Percentiles rank a stretch among this genome's conserved stretches.
Evolutionary conservation across 2,329 filamentous ascomycete genomes (phyloP).

Genomic region (Aspergillus ochraceus): DNA sequence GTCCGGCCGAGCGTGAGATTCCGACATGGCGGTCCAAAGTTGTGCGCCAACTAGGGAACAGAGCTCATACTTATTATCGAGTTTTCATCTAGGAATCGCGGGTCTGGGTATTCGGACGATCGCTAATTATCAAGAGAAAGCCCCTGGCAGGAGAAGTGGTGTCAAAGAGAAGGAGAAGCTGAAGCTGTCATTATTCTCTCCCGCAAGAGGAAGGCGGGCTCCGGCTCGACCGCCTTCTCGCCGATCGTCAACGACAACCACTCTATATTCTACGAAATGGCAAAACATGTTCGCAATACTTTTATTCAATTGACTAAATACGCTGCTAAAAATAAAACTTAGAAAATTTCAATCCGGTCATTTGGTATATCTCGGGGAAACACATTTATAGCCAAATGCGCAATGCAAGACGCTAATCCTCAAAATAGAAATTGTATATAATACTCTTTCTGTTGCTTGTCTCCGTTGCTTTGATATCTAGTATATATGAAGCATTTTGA

Average conservation of each 20-base stretch:
- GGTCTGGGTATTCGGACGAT: not conserved
- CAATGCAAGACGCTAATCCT: too few relatives aligned
- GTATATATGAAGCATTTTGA: not conserved
- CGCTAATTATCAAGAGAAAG: not conserved
- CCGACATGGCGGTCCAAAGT: slow-evolving; percentile 30
- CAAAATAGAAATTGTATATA: not conserved
- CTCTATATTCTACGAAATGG: not conserved
- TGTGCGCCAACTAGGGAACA: slow-evolving; percentile 9
- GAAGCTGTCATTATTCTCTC: not conserved
- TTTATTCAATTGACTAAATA: too few relatives aligned
- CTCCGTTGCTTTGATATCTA: not conserved
- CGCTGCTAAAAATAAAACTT: not conserved
- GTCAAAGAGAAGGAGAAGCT: not conserved
- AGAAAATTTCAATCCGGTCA: too few relatives aligned
- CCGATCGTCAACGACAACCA: not conserved
- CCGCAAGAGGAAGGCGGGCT: not conserved
- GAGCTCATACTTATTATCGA: slow-evolving; percentile 17
- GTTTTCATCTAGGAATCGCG: not conserved
- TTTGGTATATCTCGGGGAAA: too few relatives aligned
- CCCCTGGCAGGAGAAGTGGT: not conserved
- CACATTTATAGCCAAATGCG: too few relatives aligned
- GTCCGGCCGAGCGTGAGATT: slow-evolving; percentile 29
- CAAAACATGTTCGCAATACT: too few relatives aligned
- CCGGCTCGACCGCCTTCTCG: not conserved
- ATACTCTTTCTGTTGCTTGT: not conserved